Evolutionary conservation across 78 protist genomes (phyloP).

Genomic region (Isochrysis galbana): DNA sequence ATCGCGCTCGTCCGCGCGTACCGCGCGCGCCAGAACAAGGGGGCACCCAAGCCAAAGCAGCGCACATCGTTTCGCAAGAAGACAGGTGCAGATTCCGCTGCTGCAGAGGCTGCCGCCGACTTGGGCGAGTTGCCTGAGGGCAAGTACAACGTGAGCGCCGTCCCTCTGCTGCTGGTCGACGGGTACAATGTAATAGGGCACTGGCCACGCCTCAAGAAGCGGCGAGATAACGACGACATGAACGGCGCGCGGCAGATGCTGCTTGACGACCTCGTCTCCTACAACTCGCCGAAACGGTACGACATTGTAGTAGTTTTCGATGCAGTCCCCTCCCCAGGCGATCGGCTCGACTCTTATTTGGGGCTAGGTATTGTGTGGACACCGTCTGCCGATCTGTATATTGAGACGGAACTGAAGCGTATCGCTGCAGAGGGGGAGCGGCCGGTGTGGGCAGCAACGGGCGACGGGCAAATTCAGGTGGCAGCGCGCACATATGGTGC

Average conservation of each 20-base stretch:
- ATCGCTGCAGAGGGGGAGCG: neutral
- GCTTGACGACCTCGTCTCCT: neutral
- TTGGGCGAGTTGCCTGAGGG: neutral
- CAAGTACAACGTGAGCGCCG: neutral
- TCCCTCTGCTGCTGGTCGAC: neutral
- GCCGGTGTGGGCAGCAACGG: neutral
- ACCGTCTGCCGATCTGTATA: neutral
- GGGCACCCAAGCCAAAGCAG: neutral
- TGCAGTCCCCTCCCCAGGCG: neutral
- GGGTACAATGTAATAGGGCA: neutral
- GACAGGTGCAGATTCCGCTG: neutral
- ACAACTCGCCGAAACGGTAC: conserved; percentile 1
- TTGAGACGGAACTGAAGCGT: neutral
- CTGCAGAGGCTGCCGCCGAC: neutral
- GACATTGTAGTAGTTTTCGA: neutral
- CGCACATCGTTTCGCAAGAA: neutral
- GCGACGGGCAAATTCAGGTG: neutral
- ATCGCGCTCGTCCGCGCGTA: neutral
- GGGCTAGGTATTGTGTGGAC: neutral
- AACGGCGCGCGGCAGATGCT: neutral
- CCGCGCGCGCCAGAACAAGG: neutral
- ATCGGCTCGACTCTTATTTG: neutral
- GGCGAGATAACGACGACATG: neutral
- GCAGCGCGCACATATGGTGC: neutral
- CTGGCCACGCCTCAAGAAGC: neutral